Evolutionary conservation across 257 asterid genomes (phyloP).

Genomic region (Nyctanthes arbortristis): DNA sequence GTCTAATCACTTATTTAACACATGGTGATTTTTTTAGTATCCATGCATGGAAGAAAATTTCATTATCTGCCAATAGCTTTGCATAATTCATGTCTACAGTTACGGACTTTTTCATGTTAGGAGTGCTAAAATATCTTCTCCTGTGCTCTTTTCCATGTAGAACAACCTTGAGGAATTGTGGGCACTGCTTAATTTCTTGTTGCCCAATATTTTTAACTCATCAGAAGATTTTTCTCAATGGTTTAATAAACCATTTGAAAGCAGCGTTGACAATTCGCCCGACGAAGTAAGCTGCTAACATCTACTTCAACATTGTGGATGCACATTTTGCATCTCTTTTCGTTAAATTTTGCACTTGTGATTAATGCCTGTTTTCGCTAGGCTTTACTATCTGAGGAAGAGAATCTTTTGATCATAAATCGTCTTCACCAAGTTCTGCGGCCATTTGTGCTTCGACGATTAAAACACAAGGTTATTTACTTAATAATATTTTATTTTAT

Average conservation of each 20-base stretch:
- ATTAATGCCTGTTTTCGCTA: conserved; percentile 30
- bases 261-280: conserved; percentile 85
- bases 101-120: conserved; percentile 15
- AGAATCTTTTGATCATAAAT: conserved; percentile 94
- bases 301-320: not conserved
- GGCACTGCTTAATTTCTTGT: conserved; percentile 97
- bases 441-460: conserved; percentile 97
- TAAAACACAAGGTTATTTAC: conserved; percentile 85
- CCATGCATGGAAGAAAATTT: not conserved
- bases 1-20: conserved; percentile 9
- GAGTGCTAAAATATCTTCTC: conserved; percentile 17
- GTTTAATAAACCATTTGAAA: conserved; percentile 97
- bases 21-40: conserved; percentile 6
- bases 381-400: conserved; percentile 99
- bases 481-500: conserved; percentile 4
- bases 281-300: conserved; percentile 63
- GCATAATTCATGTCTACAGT: not conserved
- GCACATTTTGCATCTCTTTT: conserved; percentile 15
- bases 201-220: conserved; percentile 96
- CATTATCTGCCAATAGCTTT: conserved; percentile 5
- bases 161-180: conserved; percentile 98
- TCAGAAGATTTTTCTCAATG: conserved; percentile 99
- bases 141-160: conserved; percentile 42
- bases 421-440: conserved; percentile 99
- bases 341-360: conserved; percentile 21